Evolutionary conservation across 192 early-diverging fungal species (phyloP).

Genomic region (Entomortierella chlamydospora): DNA sequence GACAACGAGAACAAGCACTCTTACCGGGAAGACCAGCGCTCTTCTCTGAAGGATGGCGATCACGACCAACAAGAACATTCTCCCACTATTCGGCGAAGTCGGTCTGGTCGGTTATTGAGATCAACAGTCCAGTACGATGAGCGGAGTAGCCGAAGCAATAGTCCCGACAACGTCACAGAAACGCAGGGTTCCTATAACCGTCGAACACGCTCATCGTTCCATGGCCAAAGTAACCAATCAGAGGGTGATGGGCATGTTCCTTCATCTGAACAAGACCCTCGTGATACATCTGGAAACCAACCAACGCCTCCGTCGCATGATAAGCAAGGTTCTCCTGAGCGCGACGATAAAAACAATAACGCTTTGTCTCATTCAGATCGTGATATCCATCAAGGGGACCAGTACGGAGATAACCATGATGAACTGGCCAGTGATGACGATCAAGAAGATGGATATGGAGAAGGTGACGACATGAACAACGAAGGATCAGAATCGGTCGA

Average conservation of each 20-base stretch:
- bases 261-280: neutral
- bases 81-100: conserved; percentile 22
- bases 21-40: neutral
- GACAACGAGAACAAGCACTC: neutral
- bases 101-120: conserved; percentile 31
- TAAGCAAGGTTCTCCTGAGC: neutral
- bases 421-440: conserved; percentile 34
- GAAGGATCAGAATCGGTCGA: conserved; percentile 39
- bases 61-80: neutral
- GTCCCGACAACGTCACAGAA: conserved; percentile 13
- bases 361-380: neutral
- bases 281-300: neutral
- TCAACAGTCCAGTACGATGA: conserved; percentile 43
- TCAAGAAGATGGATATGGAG: conserved; percentile 39
- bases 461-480: conserved; percentile 31
- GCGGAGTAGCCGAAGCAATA: conserved; percentile 20
- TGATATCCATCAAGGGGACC: neutral
- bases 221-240: neutral
- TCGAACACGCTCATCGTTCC: conserved; percentile 15
- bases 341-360: conserved; percentile 2
- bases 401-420: conserved; percentile 24
- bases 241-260: conserved; percentile 1
- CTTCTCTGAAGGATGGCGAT: conserved; percentile 10
- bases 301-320: neutral
- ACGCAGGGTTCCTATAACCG: neutral